Percentiles rank a stretch among this genome's conserved stretches.
phyloP scores from a whole-genome alignment of 2,329 filamentous ascomycete species.

The Sporothrix pseudoabietina region DNA sequence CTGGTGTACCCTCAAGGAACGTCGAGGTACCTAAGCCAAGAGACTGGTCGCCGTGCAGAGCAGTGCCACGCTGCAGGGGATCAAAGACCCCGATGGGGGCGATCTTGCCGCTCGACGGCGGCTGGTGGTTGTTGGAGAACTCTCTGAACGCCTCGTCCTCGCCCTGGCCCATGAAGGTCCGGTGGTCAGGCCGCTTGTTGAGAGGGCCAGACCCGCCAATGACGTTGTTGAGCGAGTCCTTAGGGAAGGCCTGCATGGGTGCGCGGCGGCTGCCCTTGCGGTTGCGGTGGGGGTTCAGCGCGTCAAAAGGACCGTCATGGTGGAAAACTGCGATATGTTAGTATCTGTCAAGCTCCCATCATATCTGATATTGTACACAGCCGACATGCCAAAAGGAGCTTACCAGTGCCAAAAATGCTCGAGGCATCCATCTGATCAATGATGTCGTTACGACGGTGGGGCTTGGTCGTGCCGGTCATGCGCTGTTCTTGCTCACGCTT shows the following conservation, averaged over 20 bases:
- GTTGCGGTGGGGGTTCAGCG: slow-evolving; percentile 92
- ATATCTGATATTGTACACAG: background rate
- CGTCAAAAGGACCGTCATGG: slow-evolving; percentile 96
- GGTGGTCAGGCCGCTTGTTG: slow-evolving; percentile 78
- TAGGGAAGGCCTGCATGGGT: slow-evolving; percentile 95
- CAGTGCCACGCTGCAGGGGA: slow-evolving; percentile 65
- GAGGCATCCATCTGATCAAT: slow-evolving; percentile 97
- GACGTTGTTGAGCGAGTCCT: slow-evolving; percentile 88
- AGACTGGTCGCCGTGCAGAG: slow-evolving; percentile 81
- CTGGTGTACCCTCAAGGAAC: slow-evolving; percentile 91
- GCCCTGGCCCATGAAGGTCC: slow-evolving; percentile 78
- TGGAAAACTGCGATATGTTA: slow-evolving; percentile 72
- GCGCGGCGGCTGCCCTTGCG: slow-evolving; percentile 78
- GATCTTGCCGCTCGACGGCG: slow-evolving; percentile 38
- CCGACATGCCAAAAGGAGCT: slow-evolving; percentile 53
- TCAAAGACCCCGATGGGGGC: slow-evolving; percentile 60
- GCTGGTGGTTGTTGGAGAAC: slow-evolving; percentile 48
- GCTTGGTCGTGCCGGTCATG: slow-evolving; percentile 54
- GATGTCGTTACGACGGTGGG: slow-evolving; percentile 69
- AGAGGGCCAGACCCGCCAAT: slow-evolving; percentile 85
- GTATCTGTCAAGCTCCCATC: background rate
- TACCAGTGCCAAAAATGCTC: slow-evolving; percentile 87
- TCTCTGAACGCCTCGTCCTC: slow-evolving; percentile 86
- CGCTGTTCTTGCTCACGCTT: slow-evolving; percentile 57
- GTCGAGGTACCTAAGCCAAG: slow-evolving; percentile 90